Conservation (phyloP, 495 filamentous ascomycete genomes). For the Penicilliopsis zonata region DNA sequence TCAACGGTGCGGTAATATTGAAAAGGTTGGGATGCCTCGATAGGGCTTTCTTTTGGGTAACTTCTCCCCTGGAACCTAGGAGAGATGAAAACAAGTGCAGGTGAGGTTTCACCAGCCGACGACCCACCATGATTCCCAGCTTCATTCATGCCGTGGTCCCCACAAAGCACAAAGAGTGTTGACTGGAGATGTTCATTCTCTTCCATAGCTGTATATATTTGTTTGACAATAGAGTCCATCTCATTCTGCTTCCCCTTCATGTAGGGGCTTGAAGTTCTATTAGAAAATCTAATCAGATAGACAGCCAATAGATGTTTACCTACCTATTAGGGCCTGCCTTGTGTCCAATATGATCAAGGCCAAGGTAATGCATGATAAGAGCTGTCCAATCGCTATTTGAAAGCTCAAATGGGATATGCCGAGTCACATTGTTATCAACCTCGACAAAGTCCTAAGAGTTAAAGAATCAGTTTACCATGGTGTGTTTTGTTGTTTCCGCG, state of each 20-base stretch:
- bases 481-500: too few relatives aligned
- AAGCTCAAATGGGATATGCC: constrained; percentile 72
- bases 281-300: too few relatives aligned
- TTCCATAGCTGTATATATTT: constrained; percentile 68
- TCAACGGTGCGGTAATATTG: constrained; percentile 75
- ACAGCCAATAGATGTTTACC: background rate
- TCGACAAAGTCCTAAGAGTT: constrained; percentile 88
- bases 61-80: constrained; percentile 59
- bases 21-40: constrained; percentile 39
- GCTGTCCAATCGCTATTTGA: constrained; percentile 74
- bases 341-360: constrained; percentile 94
- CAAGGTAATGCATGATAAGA: constrained; percentile 90
- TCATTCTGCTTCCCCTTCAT: constrained; percentile 91
- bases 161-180: constrained; percentile 75
- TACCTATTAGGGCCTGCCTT: constrained; percentile 86
- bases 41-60: constrained; percentile 24
- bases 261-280: constrained; percentile 46
- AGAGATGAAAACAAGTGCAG: constrained; percentile 84
- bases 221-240: constrained; percentile 75
- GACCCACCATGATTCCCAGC: constrained; percentile 96
- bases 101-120: constrained; percentile 81
- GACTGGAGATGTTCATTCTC: constrained; percentile 54
- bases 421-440: constrained; percentile 94
- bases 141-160: constrained; percentile 99
- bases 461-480: constrained; percentile 14